phyloP scores from a whole-genome alignment of 2,329 filamentous ascomycete genomes.

The Tolypocladium endophyticum region DNA sequence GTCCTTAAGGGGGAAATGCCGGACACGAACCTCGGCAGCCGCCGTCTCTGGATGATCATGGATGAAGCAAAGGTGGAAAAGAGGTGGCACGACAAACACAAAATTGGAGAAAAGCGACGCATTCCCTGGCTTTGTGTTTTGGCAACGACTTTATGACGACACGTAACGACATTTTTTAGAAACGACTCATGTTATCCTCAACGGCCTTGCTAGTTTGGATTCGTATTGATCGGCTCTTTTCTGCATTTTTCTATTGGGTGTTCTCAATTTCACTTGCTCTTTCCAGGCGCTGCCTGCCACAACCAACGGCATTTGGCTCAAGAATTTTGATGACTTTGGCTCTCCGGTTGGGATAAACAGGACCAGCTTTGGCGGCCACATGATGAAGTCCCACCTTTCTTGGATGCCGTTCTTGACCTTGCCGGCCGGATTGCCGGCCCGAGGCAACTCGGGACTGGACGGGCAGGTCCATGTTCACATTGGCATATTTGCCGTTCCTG shows the following conservation, averaged over 20 bases:
- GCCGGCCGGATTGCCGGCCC: not conserved
- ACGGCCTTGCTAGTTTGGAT: slow-evolving; percentile 1
- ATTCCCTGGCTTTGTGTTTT: slow-evolving; percentile 6
- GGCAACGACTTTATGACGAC: slow-evolving; percentile 15
- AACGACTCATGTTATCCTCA: slow-evolving; percentile 1
- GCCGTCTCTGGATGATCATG: slow-evolving; percentile 3
- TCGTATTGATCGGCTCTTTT: not conserved
- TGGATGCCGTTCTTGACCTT: not conserved
- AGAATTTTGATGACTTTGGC: not conserved
- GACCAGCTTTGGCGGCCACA: slow-evolving; percentile 1
- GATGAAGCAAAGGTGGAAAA: slow-evolving; percentile 2
- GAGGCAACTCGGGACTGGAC: not conserved
- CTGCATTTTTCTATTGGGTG: not conserved
- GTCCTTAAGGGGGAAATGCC: slow-evolving; percentile 18
- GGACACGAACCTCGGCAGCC: slow-evolving; percentile 8
- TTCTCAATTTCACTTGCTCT: not conserved
- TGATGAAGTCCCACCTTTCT: not conserved
- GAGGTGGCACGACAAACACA: not conserved
- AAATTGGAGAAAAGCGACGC: slow-evolving; percentile 3
- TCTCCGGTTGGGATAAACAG: slow-evolving; percentile 1
- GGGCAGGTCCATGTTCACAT: not conserved
- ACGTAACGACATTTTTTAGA: slow-evolving; percentile 12
- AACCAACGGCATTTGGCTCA: not conserved
- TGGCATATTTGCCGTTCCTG: not conserved
- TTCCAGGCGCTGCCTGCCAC: not conserved